Evolutionary conservation across 2,329 filamentous ascomycete species (phyloP), one percentile per base, ranked within the genome.

Genomic region (Claviceps digitariae): DNA sequence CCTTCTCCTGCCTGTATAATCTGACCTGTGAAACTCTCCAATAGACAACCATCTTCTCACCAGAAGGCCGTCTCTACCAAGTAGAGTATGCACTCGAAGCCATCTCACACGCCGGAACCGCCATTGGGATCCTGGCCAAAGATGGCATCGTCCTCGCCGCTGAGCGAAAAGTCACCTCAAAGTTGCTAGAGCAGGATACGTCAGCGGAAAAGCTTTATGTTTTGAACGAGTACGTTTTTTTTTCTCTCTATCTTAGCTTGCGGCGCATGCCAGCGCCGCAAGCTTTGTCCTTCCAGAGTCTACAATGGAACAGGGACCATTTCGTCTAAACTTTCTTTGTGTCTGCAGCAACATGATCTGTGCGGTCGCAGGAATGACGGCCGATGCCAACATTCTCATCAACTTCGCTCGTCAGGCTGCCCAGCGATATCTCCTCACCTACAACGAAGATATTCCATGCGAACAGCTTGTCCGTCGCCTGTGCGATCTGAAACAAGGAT

Each of bases 161-260:
- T 46, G 93, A 98, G 81, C 83, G 93, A 69, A 98, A 98, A 77
- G 93, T 98, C 64, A 98, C 93, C 57, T 97, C 93, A 74, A 98
- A 98, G 82, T 79, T 98, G 67, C 74, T 98, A 67, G 93, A 98
- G 79, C 94, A 98, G 76, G 93, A 98, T 74, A 98, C 94, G 59
- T 97, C 93, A 53, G 94, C 93, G 50, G 93, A 98, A 84, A 98
- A 98, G 83, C 88, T 98, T 62, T 98, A 98, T 74, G 96, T 95
- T 65, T 76, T 98, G 64, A 98, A 98, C 64, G 93, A 98, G 91
- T 96, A 77, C 58, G 86, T 65, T 8, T 17, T 17, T 38, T 17
- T 3, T 38, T 7, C 4, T 17, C 34, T 17, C 13, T 17, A 17
- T 6, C 13, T 38, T 15, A 17, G 4, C 4, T 17, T 38, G 2